These are phyloP conservation scores for Salix exigua DNA, from an alignment of 345 rosid species.

Conservation along the genomic window DNA sequence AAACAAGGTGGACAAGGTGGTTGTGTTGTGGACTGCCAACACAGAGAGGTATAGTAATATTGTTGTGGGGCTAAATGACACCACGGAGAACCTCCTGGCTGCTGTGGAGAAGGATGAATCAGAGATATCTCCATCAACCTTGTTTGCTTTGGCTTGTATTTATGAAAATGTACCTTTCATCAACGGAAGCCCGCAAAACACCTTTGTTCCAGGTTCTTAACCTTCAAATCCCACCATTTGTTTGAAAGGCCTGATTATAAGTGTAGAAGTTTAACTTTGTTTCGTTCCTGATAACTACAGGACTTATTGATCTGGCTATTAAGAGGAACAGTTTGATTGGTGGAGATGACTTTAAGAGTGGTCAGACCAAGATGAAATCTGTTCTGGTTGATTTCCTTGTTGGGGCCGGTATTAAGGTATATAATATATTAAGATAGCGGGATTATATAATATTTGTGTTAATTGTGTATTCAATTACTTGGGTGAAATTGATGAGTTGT, in stretches of 20 bases:
- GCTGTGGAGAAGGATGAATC: slow-evolving; percentile 77
- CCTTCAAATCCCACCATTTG: not conserved
- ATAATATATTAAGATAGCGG: not conserved
- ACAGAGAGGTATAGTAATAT: slow-evolving; percentile 95
- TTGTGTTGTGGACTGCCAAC: slow-evolving; percentile 98
- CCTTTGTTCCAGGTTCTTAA: slow-evolving; percentile 83
- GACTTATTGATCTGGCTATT: slow-evolving; percentile 89
- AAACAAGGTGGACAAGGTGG: slow-evolving; percentile 77
- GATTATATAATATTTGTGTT: not conserved
- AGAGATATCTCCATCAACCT: slow-evolving; percentile 93
- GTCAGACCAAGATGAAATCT: slow-evolving; percentile 98
- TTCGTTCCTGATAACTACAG: slow-evolving; percentile 26
- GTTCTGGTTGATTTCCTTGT: slow-evolving; percentile 93
- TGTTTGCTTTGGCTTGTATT: slow-evolving; percentile 85
- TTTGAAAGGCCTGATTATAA: not conserved
- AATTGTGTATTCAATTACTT: not conserved
- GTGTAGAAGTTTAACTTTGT: not conserved
- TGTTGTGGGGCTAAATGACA: slow-evolving; percentile 81
- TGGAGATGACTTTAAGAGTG: slow-evolving; percentile 99
- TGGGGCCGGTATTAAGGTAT: slow-evolving; percentile 95
- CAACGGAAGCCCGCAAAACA: slow-evolving; percentile 98
- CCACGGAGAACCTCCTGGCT: slow-evolving; percentile 74
- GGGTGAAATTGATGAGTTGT: not conserved
- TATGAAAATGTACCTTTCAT: slow-evolving; percentile 86
- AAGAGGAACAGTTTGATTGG: slow-evolving; percentile 80